Evolutionary conservation across 179 eudicot genomes (phyloP).

Genomic region (Vitellaria paradoxa): DNA sequence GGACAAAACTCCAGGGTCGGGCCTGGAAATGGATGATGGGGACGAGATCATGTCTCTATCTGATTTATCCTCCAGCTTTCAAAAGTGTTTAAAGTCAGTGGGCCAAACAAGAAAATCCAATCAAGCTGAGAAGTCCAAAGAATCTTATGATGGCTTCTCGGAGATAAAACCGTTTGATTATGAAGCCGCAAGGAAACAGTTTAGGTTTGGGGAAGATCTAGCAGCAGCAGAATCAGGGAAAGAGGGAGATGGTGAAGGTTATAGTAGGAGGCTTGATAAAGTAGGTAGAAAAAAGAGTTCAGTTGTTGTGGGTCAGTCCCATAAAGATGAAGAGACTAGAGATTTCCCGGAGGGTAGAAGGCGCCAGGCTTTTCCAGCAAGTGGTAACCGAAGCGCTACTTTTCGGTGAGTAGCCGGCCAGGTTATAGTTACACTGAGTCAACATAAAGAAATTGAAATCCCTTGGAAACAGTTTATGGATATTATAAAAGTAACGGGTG

Average conservation of each 20-base stretch:
- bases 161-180: slow-evolving; percentile 72
- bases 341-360: slow-evolving; percentile 65
- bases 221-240: slow-evolving; percentile 11
- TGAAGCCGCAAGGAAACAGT: slow-evolving; percentile 60
- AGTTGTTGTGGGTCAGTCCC: slow-evolving; percentile 15
- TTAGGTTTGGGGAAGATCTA: slow-evolving; percentile 36
- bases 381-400: slow-evolving; percentile 87
- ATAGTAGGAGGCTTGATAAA: slow-evolving; percentile 16
- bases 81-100: slow-evolving; percentile 53
- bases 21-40: slow-evolving; percentile 29
- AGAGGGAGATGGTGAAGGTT: slow-evolving; percentile 15
- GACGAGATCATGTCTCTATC: slow-evolving; percentile 63
- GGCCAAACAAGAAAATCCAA: slow-evolving; percentile 28
- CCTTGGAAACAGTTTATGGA: neutral
- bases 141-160: slow-evolving; percentile 20
- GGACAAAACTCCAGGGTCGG: slow-evolving; percentile 17
- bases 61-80: slow-evolving; percentile 75
- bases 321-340: slow-evolving; percentile 28
- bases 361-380: slow-evolving; percentile 91
- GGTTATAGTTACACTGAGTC: neutral
- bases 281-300: slow-evolving; percentile 27
- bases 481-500: too few species aligned
- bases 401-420: slow-evolving; percentile 41
- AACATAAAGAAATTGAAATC: neutral
- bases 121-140: slow-evolving; percentile 18